Percentiles rank a stretch among this genome's conserved stretches.
Evolutionary conservation across 768 basidiomycete genomes (phyloP).

Genomic region (Phanerodontia chrysosporium): DNA sequence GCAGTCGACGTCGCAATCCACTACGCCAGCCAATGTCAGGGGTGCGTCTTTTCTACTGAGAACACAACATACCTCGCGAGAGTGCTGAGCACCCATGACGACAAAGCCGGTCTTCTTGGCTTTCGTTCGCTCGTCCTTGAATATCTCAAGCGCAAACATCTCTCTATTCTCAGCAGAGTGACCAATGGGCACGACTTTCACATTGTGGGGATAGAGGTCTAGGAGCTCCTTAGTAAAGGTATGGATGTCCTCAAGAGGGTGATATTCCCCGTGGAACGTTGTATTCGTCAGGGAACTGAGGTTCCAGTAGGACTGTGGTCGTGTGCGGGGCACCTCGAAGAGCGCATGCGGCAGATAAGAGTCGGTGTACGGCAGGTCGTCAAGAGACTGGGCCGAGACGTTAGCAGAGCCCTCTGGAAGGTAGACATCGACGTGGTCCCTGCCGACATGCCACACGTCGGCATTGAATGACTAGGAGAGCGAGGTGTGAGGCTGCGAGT

Average conservation of each 20-base stretch:
- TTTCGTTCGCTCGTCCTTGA: conserved; percentile 20
- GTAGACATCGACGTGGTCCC: conserved; percentile 48
- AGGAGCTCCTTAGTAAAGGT: conserved; percentile 48
- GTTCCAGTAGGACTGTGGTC: conserved; percentile 15
- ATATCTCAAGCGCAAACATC: conserved; percentile 51
- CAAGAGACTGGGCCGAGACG: conserved; percentile 6
- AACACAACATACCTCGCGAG: conserved; percentile 53
- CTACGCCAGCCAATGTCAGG: conserved; percentile 20
- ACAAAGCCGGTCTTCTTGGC: conserved; percentile 45
- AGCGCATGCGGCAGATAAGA: conserved; percentile 33
- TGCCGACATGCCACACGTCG: conserved; percentile 49
- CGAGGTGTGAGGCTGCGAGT: not conserved
- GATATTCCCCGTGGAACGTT: conserved; percentile 45
- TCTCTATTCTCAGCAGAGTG: conserved; percentile 56
- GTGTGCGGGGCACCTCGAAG: conserved; percentile 13
- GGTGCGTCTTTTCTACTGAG: not conserved
- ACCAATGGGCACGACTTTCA: conserved; percentile 47
- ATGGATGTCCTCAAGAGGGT: conserved; percentile 51
- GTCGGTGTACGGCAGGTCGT: conserved; percentile 27
- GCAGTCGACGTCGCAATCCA: conserved; percentile 80
- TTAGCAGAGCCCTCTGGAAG: conserved; percentile 24
- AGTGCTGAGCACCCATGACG: conserved; percentile 70
- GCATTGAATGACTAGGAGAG: not conserved
- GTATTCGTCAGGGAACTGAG: conserved; percentile 25
- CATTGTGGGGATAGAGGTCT: conserved; percentile 41